phyloP scores from a whole-genome alignment of 176 grass and related monocot genomes.

The Phoenix roebelenii region DNA sequence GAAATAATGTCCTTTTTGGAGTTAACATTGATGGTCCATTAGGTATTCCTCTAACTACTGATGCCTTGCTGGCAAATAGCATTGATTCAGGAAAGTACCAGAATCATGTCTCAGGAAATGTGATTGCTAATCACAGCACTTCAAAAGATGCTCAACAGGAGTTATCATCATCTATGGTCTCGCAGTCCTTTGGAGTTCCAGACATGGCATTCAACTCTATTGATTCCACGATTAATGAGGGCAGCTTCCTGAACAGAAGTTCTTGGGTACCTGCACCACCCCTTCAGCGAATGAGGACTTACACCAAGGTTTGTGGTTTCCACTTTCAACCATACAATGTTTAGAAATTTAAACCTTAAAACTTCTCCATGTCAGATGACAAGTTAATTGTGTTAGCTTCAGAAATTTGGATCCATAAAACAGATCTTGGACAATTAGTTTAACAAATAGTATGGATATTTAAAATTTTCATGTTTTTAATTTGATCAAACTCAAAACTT shows the following conservation, averaged over 20 bases:
- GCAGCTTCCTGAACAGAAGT: slow-evolving; percentile 44
- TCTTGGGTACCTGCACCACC: slow-evolving; percentile 35
- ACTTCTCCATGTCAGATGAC: no score
- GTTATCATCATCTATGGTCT: slow-evolving; percentile 71
- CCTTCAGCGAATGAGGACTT: slow-evolving; percentile 66
- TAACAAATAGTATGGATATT: no score
- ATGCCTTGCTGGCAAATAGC: slow-evolving; percentile 39
- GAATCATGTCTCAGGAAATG: slow-evolving; percentile 40
- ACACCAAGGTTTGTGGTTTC: slow-evolving; percentile 60
- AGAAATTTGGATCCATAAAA: no score
- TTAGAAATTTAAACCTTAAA: no score
- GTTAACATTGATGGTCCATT: slow-evolving; percentile 58
- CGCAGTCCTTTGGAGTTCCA: slow-evolving; percentile 58
- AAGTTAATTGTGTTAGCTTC: no score
- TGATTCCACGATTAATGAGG: slow-evolving; percentile 58
- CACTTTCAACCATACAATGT: background rate
- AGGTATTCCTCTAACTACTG: slow-evolving; percentile 42
- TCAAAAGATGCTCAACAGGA: slow-evolving; percentile 73
- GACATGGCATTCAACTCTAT: slow-evolving; percentile 77
- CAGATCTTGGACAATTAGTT: no score
- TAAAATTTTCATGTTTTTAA: no score
- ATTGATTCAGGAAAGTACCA: slow-evolving; percentile 50
- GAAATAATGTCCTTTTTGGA: slow-evolving; percentile 63
- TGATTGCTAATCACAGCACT: slow-evolving; percentile 40
- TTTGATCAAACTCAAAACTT: no score